phyloP scores from a whole-genome alignment of 2,329 filamentous ascomycete species.

The Fusarium sp. region DNA sequence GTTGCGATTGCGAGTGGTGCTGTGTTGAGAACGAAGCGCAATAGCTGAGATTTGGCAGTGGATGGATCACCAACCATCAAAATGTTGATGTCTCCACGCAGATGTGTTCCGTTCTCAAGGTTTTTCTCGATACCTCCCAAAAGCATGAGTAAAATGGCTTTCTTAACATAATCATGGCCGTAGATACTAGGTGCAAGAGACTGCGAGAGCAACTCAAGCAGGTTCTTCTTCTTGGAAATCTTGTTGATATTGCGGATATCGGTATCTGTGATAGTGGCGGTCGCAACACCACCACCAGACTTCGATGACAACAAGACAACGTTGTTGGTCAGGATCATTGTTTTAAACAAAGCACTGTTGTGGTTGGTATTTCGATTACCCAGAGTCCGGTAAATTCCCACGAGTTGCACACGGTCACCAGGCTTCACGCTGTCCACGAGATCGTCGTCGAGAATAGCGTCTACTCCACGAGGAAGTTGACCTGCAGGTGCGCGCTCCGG shows the following conservation, averaged over 20 bases:
- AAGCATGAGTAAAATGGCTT: constrained; percentile 94
- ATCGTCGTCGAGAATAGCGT: constrained; percentile 97
- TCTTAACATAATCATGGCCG: constrained; percentile 97
- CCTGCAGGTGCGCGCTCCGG: constrained; percentile 95
- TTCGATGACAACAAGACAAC: constrained; percentile 95
- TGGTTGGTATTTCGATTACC: constrained; percentile 93
- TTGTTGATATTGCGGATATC: constrained; percentile 99
- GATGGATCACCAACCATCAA: constrained; percentile 99
- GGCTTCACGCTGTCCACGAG: constrained; percentile 95
- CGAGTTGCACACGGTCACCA: constrained; percentile 93
- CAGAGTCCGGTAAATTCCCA: constrained; percentile 94
- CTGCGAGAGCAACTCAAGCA: constrained; percentile 92
- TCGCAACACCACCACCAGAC: constrained; percentile 91
- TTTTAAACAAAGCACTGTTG: constrained; percentile 94
- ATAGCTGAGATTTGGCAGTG: constrained; percentile 96
- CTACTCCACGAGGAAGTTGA: constrained; percentile 92
- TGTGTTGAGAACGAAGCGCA: constrained; percentile 97
- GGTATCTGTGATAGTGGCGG: constrained; percentile 91
- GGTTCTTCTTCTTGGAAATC: constrained; percentile 90
- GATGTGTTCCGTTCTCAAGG: constrained; percentile 94
- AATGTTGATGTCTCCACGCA: constrained; percentile 99
- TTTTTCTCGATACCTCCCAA: constrained; percentile 98
- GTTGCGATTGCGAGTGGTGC: constrained; percentile 96
- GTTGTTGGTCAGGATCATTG: constrained; percentile 92
- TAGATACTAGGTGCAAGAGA: constrained; percentile 97